Conservation (phyloP, 768 basidiomycete species). For the Russula griseocarnosa region DNA sequence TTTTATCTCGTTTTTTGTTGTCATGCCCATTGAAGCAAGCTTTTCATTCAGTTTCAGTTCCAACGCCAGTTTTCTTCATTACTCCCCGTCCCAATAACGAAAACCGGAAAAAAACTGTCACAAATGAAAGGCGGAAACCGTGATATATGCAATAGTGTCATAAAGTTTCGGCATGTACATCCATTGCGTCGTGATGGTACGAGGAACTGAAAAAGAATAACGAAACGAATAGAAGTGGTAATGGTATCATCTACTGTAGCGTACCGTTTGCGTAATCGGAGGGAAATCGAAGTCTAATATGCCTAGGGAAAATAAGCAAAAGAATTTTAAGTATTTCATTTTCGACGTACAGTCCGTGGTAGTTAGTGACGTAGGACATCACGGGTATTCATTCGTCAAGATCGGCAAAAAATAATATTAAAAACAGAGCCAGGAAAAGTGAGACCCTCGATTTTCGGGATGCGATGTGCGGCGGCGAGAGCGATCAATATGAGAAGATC, state of each 20-base stretch:
- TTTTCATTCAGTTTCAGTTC: too few relatives aligned
- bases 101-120: neutral
- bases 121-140: too few relatives aligned
- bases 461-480: too few relatives aligned
- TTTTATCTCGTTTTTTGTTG: too few relatives aligned
- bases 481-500: constrained; percentile 62
- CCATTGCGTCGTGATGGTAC: neutral
- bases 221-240: neutral
- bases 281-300: neutral
- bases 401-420: neutral
- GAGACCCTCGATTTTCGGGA: neutral
- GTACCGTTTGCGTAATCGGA: neutral
- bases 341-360: neutral
- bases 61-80: too few relatives aligned
- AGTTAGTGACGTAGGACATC: neutral
- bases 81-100: too few relatives aligned
- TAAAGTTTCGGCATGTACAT: neutral
- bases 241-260: neutral
- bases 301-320: neutral
- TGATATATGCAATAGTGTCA: neutral
- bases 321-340: neutral
- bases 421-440: neutral
- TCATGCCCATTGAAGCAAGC: too few relatives aligned
- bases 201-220: neutral
- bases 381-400: neutral